These are phyloP conservation scores for Corchorus olitorius DNA, from an alignment of 345 rosid species.

Conservation along the genomic window DNA sequence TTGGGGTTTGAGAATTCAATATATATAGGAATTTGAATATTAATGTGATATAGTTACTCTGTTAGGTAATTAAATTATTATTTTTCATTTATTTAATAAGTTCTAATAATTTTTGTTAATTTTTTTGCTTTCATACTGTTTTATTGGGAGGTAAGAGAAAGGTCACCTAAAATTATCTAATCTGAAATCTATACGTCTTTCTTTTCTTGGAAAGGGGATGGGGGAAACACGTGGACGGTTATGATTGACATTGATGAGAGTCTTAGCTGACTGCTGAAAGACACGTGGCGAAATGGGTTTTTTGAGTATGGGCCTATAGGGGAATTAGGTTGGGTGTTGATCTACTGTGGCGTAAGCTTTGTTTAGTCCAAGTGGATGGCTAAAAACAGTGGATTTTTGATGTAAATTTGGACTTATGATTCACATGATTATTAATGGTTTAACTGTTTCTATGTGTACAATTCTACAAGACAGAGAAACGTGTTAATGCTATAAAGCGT, in stretches of 20 bases:
- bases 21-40: slow-evolving; percentile 5
- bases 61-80: neutral
- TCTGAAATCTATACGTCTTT: slow-evolving; percentile 31
- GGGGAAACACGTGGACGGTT: slow-evolving; percentile 25
- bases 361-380: slow-evolving; percentile 1
- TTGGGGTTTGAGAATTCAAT: neutral
- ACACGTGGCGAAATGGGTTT: slow-evolving; percentile 38
- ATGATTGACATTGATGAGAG: neutral
- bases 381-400: neutral
- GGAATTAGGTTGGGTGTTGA: slow-evolving; percentile 58
- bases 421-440: neutral
- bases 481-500: no score
- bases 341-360: slow-evolving; percentile 40
- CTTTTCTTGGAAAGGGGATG: slow-evolving; percentile 1
- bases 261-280: neutral
- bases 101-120: neutral
- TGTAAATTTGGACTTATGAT: neutral
- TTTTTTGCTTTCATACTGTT: neutral
- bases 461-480: no score
- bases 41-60: neutral
- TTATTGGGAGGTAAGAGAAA: slow-evolving; percentile 37
- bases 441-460: neutral
- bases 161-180: slow-evolving; percentile 71
- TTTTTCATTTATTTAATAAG: neutral
- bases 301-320: neutral